A percentile compares a stretch with the other conserved stretches of the same genome.
phyloP scores from a whole-genome alignment of 1,284 basidiomycete genomes.

The Tilletiopsis washingtonensis region DNA sequence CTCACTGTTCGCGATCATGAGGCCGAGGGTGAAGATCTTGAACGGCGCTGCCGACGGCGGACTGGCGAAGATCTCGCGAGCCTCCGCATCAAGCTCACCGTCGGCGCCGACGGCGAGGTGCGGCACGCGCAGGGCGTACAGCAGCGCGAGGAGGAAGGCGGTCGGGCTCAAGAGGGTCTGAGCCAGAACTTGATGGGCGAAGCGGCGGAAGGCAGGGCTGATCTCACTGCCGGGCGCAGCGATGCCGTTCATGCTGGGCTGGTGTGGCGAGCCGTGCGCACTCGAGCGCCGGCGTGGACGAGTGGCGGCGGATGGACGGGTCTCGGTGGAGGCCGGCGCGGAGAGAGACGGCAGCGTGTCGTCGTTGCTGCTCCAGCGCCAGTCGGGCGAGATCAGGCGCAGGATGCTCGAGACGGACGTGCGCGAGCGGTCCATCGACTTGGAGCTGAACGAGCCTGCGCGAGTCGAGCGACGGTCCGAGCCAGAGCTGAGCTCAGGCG shows the following conservation, averaged over 20 bases:
- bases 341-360: constrained; percentile 21
- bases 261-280: background rate
- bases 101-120: constrained; percentile 18
- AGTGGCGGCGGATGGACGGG: background rate
- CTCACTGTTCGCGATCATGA: constrained; percentile 45
- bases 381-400: constrained; percentile 25
- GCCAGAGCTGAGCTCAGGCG: background rate
- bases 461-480: background rate
- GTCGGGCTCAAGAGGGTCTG: constrained; percentile 43
- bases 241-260: background rate
- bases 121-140: constrained; percentile 35
- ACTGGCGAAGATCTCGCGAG: constrained; percentile 38
- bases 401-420: constrained; percentile 23
- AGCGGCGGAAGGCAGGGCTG: constrained; percentile 41
- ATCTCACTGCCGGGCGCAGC: constrained; percentile 15
- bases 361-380: constrained; percentile 33
- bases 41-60: constrained; percentile 39
- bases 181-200: constrained; percentile 41
- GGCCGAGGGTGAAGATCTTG: constrained; percentile 41
- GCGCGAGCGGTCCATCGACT: constrained; percentile 18
- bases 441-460: background rate
- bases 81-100: constrained; percentile 14
- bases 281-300: background rate
- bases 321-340: constrained; percentile 7
- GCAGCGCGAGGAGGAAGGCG: constrained; percentile 35